A percentile compares a stretch with the other conserved stretches of the same genome.
Evolutionary conservation across 176 grass and related monocot genomes (phyloP).

Genomic region (Phragmites australis): DNA sequence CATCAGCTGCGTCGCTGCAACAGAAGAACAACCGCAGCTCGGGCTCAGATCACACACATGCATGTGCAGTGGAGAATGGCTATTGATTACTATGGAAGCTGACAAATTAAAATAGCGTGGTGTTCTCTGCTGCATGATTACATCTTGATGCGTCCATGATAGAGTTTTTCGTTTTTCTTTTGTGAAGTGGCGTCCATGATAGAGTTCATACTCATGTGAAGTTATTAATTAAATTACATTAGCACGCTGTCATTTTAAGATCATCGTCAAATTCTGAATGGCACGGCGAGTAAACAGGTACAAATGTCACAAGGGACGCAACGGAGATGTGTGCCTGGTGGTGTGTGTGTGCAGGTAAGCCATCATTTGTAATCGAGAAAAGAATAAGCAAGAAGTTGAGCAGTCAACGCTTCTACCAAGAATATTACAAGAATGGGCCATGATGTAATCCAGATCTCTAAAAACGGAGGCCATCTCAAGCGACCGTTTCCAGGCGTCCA

Average conservation of each 20-base stretch:
- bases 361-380: too few species aligned
- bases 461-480: too few species aligned
- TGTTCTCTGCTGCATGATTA: not conserved
- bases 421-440: not conserved
- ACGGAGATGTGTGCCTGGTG: too few species aligned
- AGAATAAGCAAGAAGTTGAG: not conserved
- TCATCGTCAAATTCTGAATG: not conserved
- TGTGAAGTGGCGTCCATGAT: not conserved
- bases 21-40: not conserved
- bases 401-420: not conserved
- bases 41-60: not conserved
- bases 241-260: not conserved
- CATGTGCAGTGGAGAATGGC: conserved; percentile 12
- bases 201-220: not conserved
- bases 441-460: too few species aligned
- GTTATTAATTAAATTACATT: not conserved
- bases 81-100: not conserved
- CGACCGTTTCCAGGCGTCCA: too few species aligned
- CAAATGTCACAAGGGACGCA: too few species aligned
- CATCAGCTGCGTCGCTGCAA: conserved; percentile 88
- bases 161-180: too few species aligned
- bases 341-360: too few species aligned
- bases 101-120: not conserved
- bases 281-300: not conserved
- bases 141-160: not conserved